Percentiles rank a stretch among this genome's conserved stretches.
These are phyloP conservation scores for Cinnamomum micranthum DNA, from an alignment of 164 flowering plant genomes.

Conservation along the genomic window DNA sequence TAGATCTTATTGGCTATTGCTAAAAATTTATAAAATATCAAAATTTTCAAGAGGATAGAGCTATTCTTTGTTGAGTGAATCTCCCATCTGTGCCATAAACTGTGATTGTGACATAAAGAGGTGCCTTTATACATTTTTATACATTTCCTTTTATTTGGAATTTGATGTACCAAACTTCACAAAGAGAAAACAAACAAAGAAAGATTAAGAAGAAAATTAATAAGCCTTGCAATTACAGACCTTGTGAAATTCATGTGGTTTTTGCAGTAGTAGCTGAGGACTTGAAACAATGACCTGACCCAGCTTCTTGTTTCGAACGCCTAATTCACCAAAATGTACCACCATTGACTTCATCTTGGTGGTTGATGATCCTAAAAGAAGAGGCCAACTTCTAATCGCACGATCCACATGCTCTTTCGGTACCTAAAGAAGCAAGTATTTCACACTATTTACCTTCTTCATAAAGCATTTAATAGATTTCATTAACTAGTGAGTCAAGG, in stretches of 20 bases:
- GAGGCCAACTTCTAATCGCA: slow-evolving; percentile 77
- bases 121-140: too few relatives aligned
- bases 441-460: background rate
- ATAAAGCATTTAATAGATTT: background rate
- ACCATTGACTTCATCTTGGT: slow-evolving; percentile 61
- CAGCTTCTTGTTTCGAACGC: slow-evolving; percentile 50
- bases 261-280: slow-evolving; percentile 75
- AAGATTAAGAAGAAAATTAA: background rate
- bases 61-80: too few relatives aligned
- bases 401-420: slow-evolving; percentile 41
- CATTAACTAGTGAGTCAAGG: background rate
- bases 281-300: slow-evolving; percentile 64
- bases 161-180: background rate
- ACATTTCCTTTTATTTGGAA: background rate
- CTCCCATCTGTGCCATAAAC: too few relatives aligned
- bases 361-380: slow-evolving; percentile 70
- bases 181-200: background rate
- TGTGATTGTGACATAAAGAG: too few relatives aligned
- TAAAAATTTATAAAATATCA: too few relatives aligned
- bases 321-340: slow-evolving; percentile 46
- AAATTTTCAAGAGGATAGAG: too few relatives aligned
- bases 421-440: slow-evolving; percentile 34
- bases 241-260: slow-evolving; percentile 65
- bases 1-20: too few relatives aligned
- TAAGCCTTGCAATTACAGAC: slow-evolving; percentile 26